phyloP scores from a whole-genome alignment of 208 protist species.

The Leishmania martiniquensis region DNA sequence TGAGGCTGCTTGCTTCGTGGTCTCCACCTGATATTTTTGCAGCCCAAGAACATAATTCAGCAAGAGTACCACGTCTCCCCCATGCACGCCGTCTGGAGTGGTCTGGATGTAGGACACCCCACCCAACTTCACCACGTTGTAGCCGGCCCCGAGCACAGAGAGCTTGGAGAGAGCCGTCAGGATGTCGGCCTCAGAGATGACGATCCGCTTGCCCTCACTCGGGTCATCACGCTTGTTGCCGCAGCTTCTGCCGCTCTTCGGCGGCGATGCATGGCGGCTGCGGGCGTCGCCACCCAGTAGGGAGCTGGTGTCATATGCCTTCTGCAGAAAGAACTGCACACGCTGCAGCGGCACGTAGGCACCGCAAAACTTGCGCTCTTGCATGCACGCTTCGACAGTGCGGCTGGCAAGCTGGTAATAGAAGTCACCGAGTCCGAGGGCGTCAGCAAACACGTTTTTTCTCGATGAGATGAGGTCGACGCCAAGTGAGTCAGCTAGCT shows the following conservation, averaged over 20 bases:
- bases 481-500: constrained; percentile 87
- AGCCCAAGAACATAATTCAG: constrained; percentile 60
- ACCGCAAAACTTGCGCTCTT: constrained; percentile 85
- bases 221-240: constrained; percentile 4
- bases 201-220: constrained; percentile 21
- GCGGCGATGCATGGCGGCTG: not conserved
- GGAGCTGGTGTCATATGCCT: constrained; percentile 49
- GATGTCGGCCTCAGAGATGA: constrained; percentile 73
- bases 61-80: constrained; percentile 64
- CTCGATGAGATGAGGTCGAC: constrained; percentile 88
- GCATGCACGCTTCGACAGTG: constrained; percentile 85
- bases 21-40: constrained; percentile 49
- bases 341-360: constrained; percentile 76
- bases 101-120: constrained; percentile 85
- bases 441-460: constrained; percentile 84
- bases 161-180: constrained; percentile 75
- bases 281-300: constrained; percentile 17
- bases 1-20: constrained; percentile 12
- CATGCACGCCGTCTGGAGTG: constrained; percentile 61
- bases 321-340: constrained; percentile 63
- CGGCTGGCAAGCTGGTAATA: constrained; percentile 86
- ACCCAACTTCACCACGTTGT: constrained; percentile 72
- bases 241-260: constrained; percentile 1
- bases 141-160: constrained; percentile 71
- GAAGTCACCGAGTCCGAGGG: constrained; percentile 83